phyloP scores from a whole-genome alignment of 208 protist genomes.

The Trypanosoma platydactyli region DNA sequence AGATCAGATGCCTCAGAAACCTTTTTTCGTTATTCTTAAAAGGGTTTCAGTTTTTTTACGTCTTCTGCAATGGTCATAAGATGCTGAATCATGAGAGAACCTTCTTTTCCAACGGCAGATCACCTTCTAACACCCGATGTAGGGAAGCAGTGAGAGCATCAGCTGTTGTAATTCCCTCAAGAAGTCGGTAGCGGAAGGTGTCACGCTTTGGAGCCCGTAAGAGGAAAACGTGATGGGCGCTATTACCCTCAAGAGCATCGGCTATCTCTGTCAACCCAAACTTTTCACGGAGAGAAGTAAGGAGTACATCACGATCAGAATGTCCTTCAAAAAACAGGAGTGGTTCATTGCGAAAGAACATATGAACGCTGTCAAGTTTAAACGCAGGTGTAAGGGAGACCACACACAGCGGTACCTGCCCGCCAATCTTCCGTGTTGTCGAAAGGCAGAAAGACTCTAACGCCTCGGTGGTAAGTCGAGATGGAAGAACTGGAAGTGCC shows the following conservation, averaged over 20 bases:
- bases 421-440: conserved; percentile 25
- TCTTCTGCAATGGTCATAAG: neutral
- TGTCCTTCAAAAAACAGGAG: conserved; percentile 69
- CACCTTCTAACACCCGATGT: conserved; percentile 20
- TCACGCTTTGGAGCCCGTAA: conserved; percentile 24
- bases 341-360: conserved; percentile 50
- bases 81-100: neutral
- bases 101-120: conserved; percentile 20
- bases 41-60: neutral
- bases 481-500: conserved; percentile 20
- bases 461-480: conserved; percentile 19
- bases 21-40: neutral
- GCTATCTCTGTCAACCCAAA: conserved; percentile 15
- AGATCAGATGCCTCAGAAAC: neutral
- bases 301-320: conserved; percentile 14
- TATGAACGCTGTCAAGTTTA: conserved; percentile 34
- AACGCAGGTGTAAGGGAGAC: conserved; percentile 39
- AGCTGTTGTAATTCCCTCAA: conserved; percentile 16
- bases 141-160: conserved; percentile 13
- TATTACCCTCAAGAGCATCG: neutral
- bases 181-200: conserved; percentile 21
- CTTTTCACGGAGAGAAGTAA: conserved; percentile 10
- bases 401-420: conserved; percentile 39
- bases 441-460: conserved; percentile 54
- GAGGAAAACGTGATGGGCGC: conserved; percentile 10